Evolutionary conservation across 2,329 filamentous ascomycete genomes (phyloP), one percentile per base, ranked within the genome.

Genomic region (Xenosphaeropsis pyriputrescens): DNA sequence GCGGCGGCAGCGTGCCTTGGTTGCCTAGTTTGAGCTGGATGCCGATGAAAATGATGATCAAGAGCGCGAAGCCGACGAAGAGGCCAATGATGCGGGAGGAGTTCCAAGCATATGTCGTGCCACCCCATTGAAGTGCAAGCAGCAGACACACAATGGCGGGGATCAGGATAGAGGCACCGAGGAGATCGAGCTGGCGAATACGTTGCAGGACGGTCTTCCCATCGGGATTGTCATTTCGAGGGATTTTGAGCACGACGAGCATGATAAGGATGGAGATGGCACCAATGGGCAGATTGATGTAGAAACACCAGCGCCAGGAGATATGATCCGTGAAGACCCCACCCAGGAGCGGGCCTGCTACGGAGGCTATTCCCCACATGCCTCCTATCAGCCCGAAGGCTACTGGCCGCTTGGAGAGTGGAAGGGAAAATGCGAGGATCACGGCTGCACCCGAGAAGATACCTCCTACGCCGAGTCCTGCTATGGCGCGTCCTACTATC

Each of bases 1-100:
- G 57, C 4, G 59, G 52, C 0, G 62, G 59, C 3, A 72, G 54
- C 58, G 70, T 67, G 16, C 67, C 65, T 2, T 55, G 47, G 13
- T 63, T 60, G 4, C 62, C 64, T 36, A 58, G 54, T 29, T 44
- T 57, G 41, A 48, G 58, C 39, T 64, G 57, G 9, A 52, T 45
- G 13, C 49, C 34, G n/a, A 46, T 44, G 44, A 62, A 63, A 13
- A 43, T 46, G n/a, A 50, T 37, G 2, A 54, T 34, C 12, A 55
- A 36, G 13, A 45, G 6, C 12, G 34, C 39, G 18, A 38, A 48
- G 11, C 57, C 56, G 29, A 63, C 55, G 32, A 65, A 48, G 4
- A 61, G 53, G 6, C 57, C 60, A 33, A 65, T 54, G 33, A 64
- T 55, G 9, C 44, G 37, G 29, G 53, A 52, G 0, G 50, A 54